Base-by-base conservation (phyloP, 495 filamentous ascomycete species). In the Lophiotrema nucula region DNA sequence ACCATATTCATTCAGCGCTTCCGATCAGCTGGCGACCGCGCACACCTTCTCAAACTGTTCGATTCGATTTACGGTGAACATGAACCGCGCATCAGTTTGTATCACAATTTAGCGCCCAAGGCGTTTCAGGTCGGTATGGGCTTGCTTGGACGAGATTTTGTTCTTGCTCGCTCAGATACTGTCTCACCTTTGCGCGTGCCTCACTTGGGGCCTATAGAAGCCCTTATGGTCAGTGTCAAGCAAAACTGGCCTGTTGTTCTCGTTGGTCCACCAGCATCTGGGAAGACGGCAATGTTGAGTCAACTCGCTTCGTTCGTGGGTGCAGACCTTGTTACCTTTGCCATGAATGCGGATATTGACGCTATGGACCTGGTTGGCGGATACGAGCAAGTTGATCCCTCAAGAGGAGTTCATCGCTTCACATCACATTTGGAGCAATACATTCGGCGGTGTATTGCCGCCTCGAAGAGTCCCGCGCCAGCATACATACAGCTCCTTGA, bases 321-420 rank as follows among this genome's bases (percentile, higher is more conserved):
- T 23, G 85, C 85, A 37, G 74, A 81, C 4, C 72, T 97, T 12
- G 79, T 88, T 38, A 85, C 88, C 38, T 84, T 97, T 50, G 82
- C 91, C 11, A 77, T 97, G 64, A 97, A 95, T 70, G 83, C 89
- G 3, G 95, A 97, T 59, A 88, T 92, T 45, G 95, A 99, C 71
- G 89, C 92, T 15, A 96, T 92, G 83, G 95, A 99, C 67, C 79
- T 99, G 21, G 87, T 99, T 48, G 95, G 95, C 61, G 91, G 93
- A 0, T 99, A 95, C 67, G 95, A 97, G 67, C 95, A 99, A 72
- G 85, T 89, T 28, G 91, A 97, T 69, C 80, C 89, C 46, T 74
- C 83, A 26, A 81, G 92, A 43, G 82, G 84, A 43, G 70, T 84
- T 16, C 82, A 81, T 66, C 73, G 61, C 50, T 82, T 77, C 57